phyloP scores from a whole-genome alignment of 805 yeast species.

The Hanseniaspora clermontiae region DNA sequence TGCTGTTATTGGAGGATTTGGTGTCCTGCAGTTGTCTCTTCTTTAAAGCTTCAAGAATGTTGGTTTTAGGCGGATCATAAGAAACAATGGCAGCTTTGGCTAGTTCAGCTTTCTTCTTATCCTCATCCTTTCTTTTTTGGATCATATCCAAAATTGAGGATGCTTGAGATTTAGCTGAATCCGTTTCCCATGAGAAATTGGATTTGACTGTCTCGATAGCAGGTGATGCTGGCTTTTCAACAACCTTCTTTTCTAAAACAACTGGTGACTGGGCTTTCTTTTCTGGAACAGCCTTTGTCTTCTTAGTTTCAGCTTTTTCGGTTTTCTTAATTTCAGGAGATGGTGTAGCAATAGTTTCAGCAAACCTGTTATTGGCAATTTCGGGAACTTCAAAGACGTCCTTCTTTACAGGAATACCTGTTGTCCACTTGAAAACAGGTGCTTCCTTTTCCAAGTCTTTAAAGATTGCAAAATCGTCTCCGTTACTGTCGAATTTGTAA shows the following conservation, averaged over 20 bases:
- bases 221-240: background rate
- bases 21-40: background rate
- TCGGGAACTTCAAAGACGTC: background rate
- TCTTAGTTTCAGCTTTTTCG: constrained; percentile 15
- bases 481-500: background rate
- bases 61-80: background rate
- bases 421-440: background rate
- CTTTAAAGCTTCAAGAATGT: background rate
- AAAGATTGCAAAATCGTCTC: background rate
- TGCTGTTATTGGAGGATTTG: background rate
- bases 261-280: constrained; percentile 16
- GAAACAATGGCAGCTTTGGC: background rate
- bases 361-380: background rate
- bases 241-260: background rate
- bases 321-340: constrained; percentile 7
- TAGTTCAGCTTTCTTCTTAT: constrained; percentile 5
- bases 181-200: constrained; percentile 14
- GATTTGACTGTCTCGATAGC: background rate
- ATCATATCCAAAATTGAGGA: constrained; percentile 10
- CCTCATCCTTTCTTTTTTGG: constrained; percentile 11
- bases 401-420: background rate
- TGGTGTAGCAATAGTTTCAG: background rate
- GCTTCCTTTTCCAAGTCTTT: background rate
- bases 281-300: constrained; percentile 18
- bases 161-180: constrained; percentile 15